Evolutionary conservation across 169 alveolate species (phyloP).

Genomic region (Eimeria sp.): DNA sequence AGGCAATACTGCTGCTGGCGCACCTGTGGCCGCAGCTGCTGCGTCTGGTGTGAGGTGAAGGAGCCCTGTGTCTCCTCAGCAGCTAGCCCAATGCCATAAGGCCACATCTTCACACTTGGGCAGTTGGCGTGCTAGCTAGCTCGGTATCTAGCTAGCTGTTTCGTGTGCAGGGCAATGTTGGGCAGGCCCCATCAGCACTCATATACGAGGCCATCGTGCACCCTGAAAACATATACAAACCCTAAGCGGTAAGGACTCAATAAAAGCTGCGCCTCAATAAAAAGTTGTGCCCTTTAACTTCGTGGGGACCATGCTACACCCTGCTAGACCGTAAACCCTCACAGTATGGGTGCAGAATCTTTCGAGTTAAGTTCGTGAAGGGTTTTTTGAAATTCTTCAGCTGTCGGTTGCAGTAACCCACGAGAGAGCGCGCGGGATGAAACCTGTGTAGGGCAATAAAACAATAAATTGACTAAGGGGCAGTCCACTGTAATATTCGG

Average conservation of each 20-base stretch:
- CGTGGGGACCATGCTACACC: background rate
- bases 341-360: constrained; percentile 59
- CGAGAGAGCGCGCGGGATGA: background rate
- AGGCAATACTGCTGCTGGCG: background rate
- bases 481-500: too few species aligned
- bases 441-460: background rate
- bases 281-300: too few species aligned
- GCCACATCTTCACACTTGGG: background rate
- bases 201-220: constrained; percentile 52
- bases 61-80: background rate
- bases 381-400: background rate
- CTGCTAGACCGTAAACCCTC: constrained; percentile 17
- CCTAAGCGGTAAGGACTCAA: too few species aligned
- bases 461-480: background rate
- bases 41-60: background rate
- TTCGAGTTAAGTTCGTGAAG: constrained; percentile 47
- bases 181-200: constrained; percentile 6
- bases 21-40: background rate
- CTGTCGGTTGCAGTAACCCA: background rate
- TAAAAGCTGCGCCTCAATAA: too few species aligned
- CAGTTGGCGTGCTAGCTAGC: too few species aligned
- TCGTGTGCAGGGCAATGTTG: too few species aligned
- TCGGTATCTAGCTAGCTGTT: too few species aligned
- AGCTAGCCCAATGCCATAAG: background rate
- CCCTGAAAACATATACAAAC: constrained; percentile 24